Base-by-base conservation (phyloP, 2,329 filamentous ascomycete species). In the Fusarium sp. region DNA sequence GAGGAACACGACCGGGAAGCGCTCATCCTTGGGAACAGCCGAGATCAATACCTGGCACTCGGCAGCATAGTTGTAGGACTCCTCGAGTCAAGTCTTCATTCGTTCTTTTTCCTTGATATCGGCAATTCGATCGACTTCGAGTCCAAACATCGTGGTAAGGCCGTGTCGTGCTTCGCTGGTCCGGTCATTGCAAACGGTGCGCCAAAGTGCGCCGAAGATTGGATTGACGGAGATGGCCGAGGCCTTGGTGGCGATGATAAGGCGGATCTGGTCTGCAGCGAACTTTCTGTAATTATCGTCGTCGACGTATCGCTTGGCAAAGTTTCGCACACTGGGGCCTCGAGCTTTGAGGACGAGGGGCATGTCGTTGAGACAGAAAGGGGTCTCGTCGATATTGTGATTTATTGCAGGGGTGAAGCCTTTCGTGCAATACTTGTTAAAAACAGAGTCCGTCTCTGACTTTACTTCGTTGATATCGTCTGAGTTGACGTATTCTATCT, bases 131-230 rank as follows among this genome's bases (percentile, higher is more conserved):
- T 82, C 78, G 2, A 85, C 77, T n/a, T 78, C 65, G 1, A 70
- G 57, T 2, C 82, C 78, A 54, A 87, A 86, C 0, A 77, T 70
- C n/a, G 77, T 62, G 17, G 85, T 77, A 2, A 86, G 76, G 3
- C 69, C 75, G 42, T 84, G 79, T 5, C 84, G 80, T 3, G 74
- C 76, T 2, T 78, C 71, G 62, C 83, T 82, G 2, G 68, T 62
- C 5, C 82, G 78, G 68, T 87, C 84, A 45, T 79, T 84, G 73
- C 83, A 86, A 6, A 86, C 78, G 1, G 81, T 77, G 8, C 84
- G 78, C 84, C 84, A 87, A 4, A 87, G 78, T 8, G 76, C 78
- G 6, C 84, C 84, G 50, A 87, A 87, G 1, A 87, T 79, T 1
- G 84, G 83, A 57, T 86, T 86, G 10, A 85, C 70, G 0, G 84